phyloP scores from a whole-genome alignment of 306 rosid genomes.

The Hippophae gyantsensis region DNA sequence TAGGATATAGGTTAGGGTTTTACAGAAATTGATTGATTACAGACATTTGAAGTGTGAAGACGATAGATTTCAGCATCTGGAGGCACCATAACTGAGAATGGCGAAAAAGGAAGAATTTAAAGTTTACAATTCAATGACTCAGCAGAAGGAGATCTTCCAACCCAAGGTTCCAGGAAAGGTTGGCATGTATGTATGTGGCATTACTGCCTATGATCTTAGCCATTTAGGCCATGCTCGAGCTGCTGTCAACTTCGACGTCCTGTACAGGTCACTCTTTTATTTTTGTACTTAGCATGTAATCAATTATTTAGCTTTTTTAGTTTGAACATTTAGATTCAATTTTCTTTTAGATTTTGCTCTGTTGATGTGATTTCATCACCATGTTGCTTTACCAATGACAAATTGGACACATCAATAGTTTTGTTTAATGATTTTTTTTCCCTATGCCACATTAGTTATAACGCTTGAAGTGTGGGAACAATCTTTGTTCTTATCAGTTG shows the following conservation, averaged over 20 bases:
- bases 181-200: conserved; percentile 85
- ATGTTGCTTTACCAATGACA: no score
- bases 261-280: conserved; percentile 39
- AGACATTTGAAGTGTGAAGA: neutral
- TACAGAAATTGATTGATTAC: neutral
- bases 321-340: neutral
- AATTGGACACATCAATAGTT: no score
- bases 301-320: neutral
- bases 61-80: neutral
- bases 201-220: conserved; percentile 81
- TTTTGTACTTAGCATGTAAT: no score
- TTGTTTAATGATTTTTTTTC: no score
- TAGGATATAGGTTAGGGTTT: neutral
- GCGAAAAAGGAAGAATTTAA: conserved; percentile 45
- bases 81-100: conserved; percentile 23
- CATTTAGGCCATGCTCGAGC: conserved; percentile 96
- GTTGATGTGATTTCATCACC: no score
- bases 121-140: conserved; percentile 79
- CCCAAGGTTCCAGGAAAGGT: conserved; percentile 54
- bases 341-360: no score
- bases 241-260: conserved; percentile 77
- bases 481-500: no score
- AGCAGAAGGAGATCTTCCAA: conserved; percentile 66
- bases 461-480: no score
- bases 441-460: no score